Base-by-base conservation (phyloP, 805 yeast species). In the Candida peoriensis region DNA sequence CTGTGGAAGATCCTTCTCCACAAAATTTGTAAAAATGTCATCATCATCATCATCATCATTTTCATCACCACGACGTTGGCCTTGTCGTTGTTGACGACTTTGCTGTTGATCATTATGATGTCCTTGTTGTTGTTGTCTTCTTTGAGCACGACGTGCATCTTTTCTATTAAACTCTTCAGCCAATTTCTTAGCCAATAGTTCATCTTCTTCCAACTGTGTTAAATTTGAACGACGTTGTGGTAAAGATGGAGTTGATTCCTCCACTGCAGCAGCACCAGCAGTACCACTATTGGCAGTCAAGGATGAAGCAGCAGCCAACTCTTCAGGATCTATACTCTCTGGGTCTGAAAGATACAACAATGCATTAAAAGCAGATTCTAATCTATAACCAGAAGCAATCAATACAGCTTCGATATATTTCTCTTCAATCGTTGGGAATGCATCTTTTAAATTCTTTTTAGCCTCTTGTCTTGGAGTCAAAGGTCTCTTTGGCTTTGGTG, bases 341-440 rank as follows among this genome's bases (percentile, higher is more conserved):
- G 90, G 90, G 58, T 89, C 96, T 13, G 85, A 78, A 36, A 86
- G 61, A 47, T 74, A 86, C 40, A 90, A 65, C 49, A 89, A 64
- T 0, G 96, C 97, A 57, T 81, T 83, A 65, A 90, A 90, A 1
- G 96, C 95, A 1, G 84, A 79, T 48, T 87, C 96, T 28, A 86
- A 56, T 31, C 72, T 67, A 20, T 95, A 96, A 31, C 71, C 75
- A 14, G 95, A 77, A 3, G 97, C 97, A 54, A 93, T 84, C 37
- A 89, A 65, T 1, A 86, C 80, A 20, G 95, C 88, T 36, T 78
- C 76, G 42, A 86, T 68, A 48, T 78, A 74, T 42, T 77, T 74
- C 20, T 73, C 82, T 27, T 87, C 95, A 17, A 78, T 60, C 13
- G 66, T 63, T 1, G 98, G 97, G 57, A 90, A 90, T 0, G 97